Conservation (phyloP, 179 eudicot genomes). For the Sideroxylon spinosum region DNA sequence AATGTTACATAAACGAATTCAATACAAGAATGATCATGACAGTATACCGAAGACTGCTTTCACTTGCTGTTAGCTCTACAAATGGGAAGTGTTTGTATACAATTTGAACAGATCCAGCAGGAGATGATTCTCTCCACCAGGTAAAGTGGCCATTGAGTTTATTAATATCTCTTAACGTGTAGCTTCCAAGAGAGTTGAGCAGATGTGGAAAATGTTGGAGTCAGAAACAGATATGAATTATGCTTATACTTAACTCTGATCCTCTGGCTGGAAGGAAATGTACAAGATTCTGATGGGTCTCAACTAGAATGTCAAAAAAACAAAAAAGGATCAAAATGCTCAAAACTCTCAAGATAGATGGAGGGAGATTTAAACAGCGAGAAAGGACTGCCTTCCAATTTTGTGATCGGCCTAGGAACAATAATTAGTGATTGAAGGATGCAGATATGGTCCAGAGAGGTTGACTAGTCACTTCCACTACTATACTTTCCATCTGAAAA, state of each 20-base stretch:
- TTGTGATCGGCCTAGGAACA: conserved; percentile 18
- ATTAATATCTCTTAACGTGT: conserved; percentile 3
- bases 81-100: conserved; percentile 22
- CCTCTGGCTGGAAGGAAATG: conserved; percentile 13
- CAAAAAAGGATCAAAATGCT: conserved; percentile 4
- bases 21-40: conserved; percentile 4
- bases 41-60: conserved; percentile 21
- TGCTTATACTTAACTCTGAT: conserved; percentile 6
- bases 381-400: conserved; percentile 15
- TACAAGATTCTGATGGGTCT: neutral
- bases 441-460: neutral
- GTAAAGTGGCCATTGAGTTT: neutral
- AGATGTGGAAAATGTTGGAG: conserved; percentile 13
- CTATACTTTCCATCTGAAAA: conserved; percentile 63
- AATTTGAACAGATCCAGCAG: conserved; percentile 22
- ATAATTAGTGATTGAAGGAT: conserved; percentile 9
- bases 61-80: conserved; percentile 22
- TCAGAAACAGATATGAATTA: conserved; percentile 19
- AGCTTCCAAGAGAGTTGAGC: conserved; percentile 14
- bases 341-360: neutral
- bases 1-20: conserved; percentile 10
- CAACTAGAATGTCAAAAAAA: neutral
- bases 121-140: conserved; percentile 17
- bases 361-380: neutral
- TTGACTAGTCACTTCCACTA: conserved; percentile 76